Conservation (phyloP, 768 basidiomycete species). For the Russula ochroleuca region DNA sequence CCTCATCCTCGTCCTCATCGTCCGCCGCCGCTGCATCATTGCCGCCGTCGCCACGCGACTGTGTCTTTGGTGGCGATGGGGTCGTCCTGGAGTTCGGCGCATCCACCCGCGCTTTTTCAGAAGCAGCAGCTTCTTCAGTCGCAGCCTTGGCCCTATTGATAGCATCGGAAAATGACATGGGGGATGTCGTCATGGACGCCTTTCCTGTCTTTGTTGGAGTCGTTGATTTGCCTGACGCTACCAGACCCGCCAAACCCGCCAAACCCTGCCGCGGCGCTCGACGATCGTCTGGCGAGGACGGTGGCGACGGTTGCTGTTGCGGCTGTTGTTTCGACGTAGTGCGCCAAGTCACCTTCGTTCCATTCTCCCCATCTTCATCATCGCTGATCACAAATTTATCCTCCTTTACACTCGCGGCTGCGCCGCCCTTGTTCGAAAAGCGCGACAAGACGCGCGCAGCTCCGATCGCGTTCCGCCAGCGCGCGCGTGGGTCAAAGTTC, state of each 20-base stretch:
- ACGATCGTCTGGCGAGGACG: background rate
- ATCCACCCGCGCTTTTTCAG: background rate
- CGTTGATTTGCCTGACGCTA: background rate
- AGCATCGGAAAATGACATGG: background rate
- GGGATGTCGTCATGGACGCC: background rate
- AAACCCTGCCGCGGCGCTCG: background rate
- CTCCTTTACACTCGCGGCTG: background rate
- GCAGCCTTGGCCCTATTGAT: background rate
- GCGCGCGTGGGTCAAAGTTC: constrained; percentile 71
- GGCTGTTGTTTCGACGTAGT: background rate
- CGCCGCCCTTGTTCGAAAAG: background rate
- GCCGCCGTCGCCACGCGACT: background rate
- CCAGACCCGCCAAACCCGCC: background rate
- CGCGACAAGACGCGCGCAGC: constrained; percentile 37
- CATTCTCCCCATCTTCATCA: background rate
- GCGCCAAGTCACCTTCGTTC: background rate
- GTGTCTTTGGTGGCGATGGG: background rate
- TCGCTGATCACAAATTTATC: background rate
- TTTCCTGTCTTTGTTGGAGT: background rate
- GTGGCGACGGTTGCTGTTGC: background rate
- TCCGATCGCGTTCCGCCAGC: constrained; percentile 69
- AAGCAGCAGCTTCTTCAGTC: background rate
- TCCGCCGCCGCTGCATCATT: background rate
- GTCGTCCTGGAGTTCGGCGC: background rate
- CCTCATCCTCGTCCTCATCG: background rate